Percentiles rank a stretch among this genome's conserved stretches.
phyloP scores from a whole-genome alignment of 2,329 filamentous ascomycete species.

The Neonectria hederae region DNA sequence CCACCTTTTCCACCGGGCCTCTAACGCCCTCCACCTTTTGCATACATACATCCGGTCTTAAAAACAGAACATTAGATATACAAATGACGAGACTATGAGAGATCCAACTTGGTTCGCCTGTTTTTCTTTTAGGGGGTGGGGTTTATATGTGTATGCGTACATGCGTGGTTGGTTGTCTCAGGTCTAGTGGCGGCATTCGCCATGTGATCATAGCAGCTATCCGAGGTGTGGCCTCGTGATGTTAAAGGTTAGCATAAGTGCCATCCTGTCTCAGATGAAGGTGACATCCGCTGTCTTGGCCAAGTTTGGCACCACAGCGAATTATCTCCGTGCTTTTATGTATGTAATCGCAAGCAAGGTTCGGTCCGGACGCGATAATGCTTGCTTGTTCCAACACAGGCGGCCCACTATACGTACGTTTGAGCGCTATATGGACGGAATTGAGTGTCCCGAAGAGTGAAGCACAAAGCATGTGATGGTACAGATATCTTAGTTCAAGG shows the following conservation, averaged over 20 bases:
- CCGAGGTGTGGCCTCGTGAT: slow-evolving; percentile 22
- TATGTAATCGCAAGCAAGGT: background rate
- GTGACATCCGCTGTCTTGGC: slow-evolving; percentile 1
- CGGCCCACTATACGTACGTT: no score
- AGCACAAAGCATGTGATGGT: background rate
- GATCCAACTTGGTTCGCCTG: slow-evolving; percentile 9
- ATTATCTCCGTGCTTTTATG: background rate
- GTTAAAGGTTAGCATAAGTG: slow-evolving; percentile 1
- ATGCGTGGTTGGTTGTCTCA: slow-evolving; percentile 12
- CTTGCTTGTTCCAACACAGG: background rate
- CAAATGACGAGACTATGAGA: slow-evolving; percentile 24
- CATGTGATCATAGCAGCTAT: slow-evolving; percentile 17
- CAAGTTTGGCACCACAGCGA: background rate
- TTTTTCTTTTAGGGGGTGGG: no score
- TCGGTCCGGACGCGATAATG: background rate
- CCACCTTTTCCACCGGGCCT: slow-evolving; percentile 12
- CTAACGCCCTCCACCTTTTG: slow-evolving; percentile 3
- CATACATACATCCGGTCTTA: slow-evolving; percentile 14
- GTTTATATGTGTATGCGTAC: slow-evolving; percentile 1
- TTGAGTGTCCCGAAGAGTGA: background rate
- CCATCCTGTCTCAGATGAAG: slow-evolving; percentile 13
- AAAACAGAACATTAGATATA: slow-evolving; percentile 18
- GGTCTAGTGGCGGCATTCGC: slow-evolving; percentile 1
- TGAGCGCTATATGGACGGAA: background rate
- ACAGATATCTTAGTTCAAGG: background rate